Evolutionary conservation across 2,329 filamentous ascomycete genomes (phyloP), one percentile per base, ranked within the genome.

Genomic region (Ophiostoma piceae): DNA sequence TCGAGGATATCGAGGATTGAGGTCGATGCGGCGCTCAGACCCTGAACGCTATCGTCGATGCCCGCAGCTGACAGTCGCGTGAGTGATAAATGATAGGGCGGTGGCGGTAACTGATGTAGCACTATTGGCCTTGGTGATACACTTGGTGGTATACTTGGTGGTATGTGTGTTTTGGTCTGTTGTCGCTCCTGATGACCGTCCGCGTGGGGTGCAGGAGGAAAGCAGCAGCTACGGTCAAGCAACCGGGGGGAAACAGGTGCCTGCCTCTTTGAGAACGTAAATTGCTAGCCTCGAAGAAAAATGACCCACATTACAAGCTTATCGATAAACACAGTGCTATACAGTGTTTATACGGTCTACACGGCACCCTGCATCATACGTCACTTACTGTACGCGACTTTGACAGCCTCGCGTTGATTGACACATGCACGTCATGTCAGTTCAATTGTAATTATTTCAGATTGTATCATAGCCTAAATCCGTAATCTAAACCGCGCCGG

Each of bases 281-380:
- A 35, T 39, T n/a, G 16, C 32, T 39, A 39, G 62, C 19, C 62
- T 39, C 35, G 35, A 65, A 65, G 19, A 39, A 39, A 65, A 19
- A 14, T 3, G 16, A 16, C 62, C 62, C 62, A 26, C 62, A 41
- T 39, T 65, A 65, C 26, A 65, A 54, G 41, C 67, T 71, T 71
- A 71, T 71, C 70, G 70, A 71, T 71, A 60, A 69, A 3, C 0
- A 60, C 67, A 26, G 60, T 68, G 16, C 9, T 1, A 19, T 4
- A 68, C 66, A 22, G 69, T 70, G 9, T 32, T 1, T 6, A 29
- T 9, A 67, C 51, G 3, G 67, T 26, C 8, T 0, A n/a, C 35
- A 16, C 62, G 35, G 62, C 32, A 12, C 22, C 16, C 32, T 64
- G 60, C 60, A 64, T 39, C 6, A 37, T 57, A 65, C 62, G 62